Base-by-base conservation (phyloP, 495 filamentous ascomycete species). In the Trichoderma asperelloides region DNA sequence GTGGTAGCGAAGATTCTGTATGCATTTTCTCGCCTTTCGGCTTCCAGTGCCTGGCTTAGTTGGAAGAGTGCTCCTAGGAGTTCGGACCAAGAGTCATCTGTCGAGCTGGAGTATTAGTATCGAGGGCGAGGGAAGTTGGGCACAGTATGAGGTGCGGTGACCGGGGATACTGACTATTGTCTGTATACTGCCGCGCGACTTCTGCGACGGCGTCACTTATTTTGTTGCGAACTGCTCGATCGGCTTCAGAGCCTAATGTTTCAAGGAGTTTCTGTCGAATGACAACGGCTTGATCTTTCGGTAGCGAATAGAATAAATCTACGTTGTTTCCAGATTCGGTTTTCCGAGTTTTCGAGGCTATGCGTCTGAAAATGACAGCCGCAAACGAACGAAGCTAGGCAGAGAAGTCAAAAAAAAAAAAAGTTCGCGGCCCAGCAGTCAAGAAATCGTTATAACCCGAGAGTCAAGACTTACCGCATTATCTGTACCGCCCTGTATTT, bases 191-290 rank as follows among this genome's bases (percentile, higher is more conserved):
- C 72, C 96, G 87, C 40, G 93, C 96, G 57, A 98, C 80, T 75
- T 99, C 96, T 8, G 96, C 96, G 68, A 98, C 89, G 2, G 95
- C 92, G 77, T 99, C 96, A 66, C 92, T 93, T 74, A 97, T 90
- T 78, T 98, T 99, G 76, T 96, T 96, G 74, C 96, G 84, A 43
- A 96, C 90, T 18, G 86, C 77, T 57, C 85, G 81, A 25, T 88
- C 82, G 8, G 82, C 78, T 78, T 98, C 96, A 57, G 77, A 79
- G 51, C 86, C 85, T 63, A 97, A 79, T 67, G 87, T 88, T 68
- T 89, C 84, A 27, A 99, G 81, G 47, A 98, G 80, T 75, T 93
- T 94, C 68, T 88, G 82, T 65, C 92, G 85, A 69, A 98, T 97
- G 66, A 84, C 87, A 37, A 85, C 75, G 69, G 88, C 87, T 72